phyloP scores from a whole-genome alignment of 2,329 filamentous ascomycete genomes.

The Calonectria hongkongensis region DNA sequence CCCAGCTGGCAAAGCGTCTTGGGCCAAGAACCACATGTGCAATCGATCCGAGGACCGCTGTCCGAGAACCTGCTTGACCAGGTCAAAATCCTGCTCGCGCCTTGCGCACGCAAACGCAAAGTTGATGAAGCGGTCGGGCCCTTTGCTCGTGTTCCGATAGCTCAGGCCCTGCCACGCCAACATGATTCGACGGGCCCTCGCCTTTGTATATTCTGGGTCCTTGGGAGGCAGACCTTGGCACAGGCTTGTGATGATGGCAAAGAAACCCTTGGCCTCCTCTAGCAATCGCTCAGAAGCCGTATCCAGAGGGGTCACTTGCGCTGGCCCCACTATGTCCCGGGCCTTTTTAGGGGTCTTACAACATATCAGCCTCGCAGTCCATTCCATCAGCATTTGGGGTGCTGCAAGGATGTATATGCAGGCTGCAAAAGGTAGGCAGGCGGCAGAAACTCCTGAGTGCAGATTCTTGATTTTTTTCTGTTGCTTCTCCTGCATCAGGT shows the following conservation, averaged over 20 bases:
- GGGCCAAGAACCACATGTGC: background rate
- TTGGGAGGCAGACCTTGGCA: background rate
- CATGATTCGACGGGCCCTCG: background rate
- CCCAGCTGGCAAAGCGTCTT: background rate
- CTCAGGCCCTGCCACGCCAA: conserved; percentile 13
- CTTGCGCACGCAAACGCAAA: conserved; percentile 20
- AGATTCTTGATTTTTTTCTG: background rate
- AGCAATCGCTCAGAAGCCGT: background rate
- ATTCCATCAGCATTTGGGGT: background rate
- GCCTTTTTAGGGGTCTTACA: background rate
- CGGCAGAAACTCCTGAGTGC: background rate
- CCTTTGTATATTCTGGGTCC: conserved; percentile 6
- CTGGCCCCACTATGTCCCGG: background rate
- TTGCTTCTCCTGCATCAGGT: conserved; percentile 3
- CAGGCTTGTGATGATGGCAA: background rate
- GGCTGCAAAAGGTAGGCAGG: background rate
- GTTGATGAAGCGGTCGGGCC: background rate
- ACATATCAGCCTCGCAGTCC: background rate
- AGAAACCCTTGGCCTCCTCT: conserved; percentile 7
- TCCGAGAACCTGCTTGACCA: background rate
- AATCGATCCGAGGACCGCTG: background rate
- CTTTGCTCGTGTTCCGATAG: conserved; percentile 10
- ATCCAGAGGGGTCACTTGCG: background rate
- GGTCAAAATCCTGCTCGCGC: background rate
- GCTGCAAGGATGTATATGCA: background rate